Conservation (phyloP, 345 rosid species). For the Atalantia buxifolia region DNA sequence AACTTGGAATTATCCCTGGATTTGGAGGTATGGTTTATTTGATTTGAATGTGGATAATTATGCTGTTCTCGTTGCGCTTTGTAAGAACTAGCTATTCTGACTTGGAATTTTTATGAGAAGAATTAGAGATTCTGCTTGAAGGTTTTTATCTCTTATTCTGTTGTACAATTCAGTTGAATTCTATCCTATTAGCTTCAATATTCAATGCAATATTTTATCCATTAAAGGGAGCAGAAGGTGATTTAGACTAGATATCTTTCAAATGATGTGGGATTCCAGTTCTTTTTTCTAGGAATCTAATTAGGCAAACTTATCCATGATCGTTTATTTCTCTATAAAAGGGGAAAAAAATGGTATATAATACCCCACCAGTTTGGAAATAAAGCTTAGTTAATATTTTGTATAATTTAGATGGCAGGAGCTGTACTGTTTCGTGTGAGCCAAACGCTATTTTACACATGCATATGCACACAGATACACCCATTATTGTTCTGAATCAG, state of each 20-base stretch:
- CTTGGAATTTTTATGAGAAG: neutral
- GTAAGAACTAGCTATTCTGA: too few species aligned
- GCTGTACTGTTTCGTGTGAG: neutral
- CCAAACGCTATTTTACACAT: neutral
- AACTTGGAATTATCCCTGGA: slow-evolving; percentile 90
- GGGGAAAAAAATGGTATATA: too few species aligned
- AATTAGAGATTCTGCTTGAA: neutral
- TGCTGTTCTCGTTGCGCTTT: neutral
- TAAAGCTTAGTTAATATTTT: neutral
- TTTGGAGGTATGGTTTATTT: slow-evolving; percentile 71
- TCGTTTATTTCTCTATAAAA: neutral
- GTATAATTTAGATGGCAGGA: neutral
- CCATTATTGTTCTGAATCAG: neutral
- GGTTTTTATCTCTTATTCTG: neutral
- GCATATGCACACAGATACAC: neutral
- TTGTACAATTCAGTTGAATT: neutral
- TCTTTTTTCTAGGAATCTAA: neutral
- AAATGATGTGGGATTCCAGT: neutral
- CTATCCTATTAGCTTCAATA: neutral
- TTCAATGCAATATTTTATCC: neutral
- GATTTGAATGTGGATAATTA: neutral
- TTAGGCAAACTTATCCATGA: neutral
- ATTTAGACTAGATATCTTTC: neutral
- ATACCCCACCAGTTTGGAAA: neutral
- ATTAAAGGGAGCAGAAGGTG: neutral